Evolutionary conservation across 139 green algal genomes (phyloP), one percentile per base, ranked within the genome.

Genomic region (Coelastrella sp.): DNA sequence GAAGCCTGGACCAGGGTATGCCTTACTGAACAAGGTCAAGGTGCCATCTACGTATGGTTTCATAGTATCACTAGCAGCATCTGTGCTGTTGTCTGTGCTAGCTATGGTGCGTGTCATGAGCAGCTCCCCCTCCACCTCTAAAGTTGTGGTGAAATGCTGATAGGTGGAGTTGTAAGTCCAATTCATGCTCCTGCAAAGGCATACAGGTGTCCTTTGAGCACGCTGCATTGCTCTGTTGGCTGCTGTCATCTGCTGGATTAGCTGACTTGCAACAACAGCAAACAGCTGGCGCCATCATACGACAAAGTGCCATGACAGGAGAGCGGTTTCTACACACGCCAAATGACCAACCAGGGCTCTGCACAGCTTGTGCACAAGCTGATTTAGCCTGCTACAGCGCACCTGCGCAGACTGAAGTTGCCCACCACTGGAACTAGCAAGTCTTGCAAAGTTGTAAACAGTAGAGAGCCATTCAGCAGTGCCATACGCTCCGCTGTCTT

Each of bases 381-480:
- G 32, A 47, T 47, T 47, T 47, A 47, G 32, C 32, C 32, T 47
- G 32, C 32, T 47, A 47, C 32, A 47, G 32, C 32, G 32, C 32
- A 47, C 7, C 80, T n/a, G n/a, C 73, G 80, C 80, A 86, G 80
- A 22, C 59, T 86, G 80, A 74, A 86, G 60, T 86, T 86, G n/a
- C 80, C 80, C 6, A 86, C 60, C 56, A 86, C 80, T 20, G 80
- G 80, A n/a, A 86, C 80, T 22, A 75, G 7, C 19, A 86, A 20
- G 7, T 54, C 60, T 20, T 17, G 16, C 59, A 86, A 22, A 3
- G 80, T 60, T 57, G 20, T 54, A 59, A 86, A 86, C 14, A 86
- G 10, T 10, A 86, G 22, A 20, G 13, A 73, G 20, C 80, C 80
- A 47, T 75, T 73, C 8, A 86, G 59, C 4, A 58, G 20, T 56